Base-by-base conservation (phyloP, 768 basidiomycete species). In the Macrocybe gigantea region DNA sequence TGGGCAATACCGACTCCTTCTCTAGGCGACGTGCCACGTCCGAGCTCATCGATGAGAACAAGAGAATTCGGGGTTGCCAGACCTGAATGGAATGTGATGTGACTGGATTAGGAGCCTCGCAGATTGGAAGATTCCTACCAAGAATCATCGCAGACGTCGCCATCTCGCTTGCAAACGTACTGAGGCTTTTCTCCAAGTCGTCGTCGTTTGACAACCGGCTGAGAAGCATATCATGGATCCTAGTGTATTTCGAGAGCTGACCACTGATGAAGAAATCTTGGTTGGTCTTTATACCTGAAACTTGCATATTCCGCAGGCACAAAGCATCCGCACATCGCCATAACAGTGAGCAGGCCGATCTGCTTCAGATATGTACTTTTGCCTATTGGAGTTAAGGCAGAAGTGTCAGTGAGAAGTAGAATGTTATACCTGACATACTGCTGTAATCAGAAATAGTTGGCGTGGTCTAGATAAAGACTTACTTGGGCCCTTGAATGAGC, bases 121-220 rank as follows among this genome's bases (percentile, higher is more conserved):
- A 13, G 31, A 38, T 37, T 22, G 3, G 12, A 4, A 13, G 22
- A 34, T 6, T 38, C 63, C 45, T 50, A 83, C 92, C 87, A 40
- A 95, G 68, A 46, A 97, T 93, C 88, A 93, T 93, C 1, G 92
- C 88, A 22, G 84, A 84, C 2, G 88, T 82, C 1, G 86, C 81
- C 91, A 99, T 97, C 66, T 99, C 95, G 53, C 80, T 85, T 1
- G 93, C 92, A 66, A 99, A 99, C 0, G 96, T 97, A 54, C 93
- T 96, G 22, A 98, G 64, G 38, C 78, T 88, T 59, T 82, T 86
- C 64, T 95, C 92, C 60, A 93, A 77, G 55, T 92, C 85, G 58
- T 97, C 93, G 53, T 98, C 93, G 56, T 98, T 97, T 1, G 92
- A 95, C 12, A 99, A 70, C 2, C 95, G 81, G 0, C 84, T 87